These are phyloP conservation scores for Annulohypoxylon nitens DNA, from an alignment of 495 filamentous ascomycete genomes.

Conservation along the genomic window DNA sequence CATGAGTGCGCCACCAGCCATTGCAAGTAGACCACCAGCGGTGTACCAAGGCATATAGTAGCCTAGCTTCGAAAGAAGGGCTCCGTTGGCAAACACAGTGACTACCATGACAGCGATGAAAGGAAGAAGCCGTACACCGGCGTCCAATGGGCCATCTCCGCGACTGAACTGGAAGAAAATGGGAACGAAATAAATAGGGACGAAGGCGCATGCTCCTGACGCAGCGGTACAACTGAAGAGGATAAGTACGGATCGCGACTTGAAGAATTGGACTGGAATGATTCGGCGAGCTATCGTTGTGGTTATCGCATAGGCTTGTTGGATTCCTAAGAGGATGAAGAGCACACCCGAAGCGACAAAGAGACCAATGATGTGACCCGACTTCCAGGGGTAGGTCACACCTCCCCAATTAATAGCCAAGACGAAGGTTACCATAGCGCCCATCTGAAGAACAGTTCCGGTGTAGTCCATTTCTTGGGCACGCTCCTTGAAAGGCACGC, in stretches of 20 bases:
- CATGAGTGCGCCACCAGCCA: constrained; percentile 56
- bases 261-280: constrained; percentile 64
- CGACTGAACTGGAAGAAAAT: constrained; percentile 62
- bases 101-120: constrained; percentile 61
- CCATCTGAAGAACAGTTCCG: constrained; percentile 55
- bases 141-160: constrained; percentile 51
- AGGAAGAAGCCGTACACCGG: constrained; percentile 62
- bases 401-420: constrained; percentile 70
- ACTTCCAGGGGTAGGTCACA: constrained; percentile 62
- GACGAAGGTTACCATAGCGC: constrained; percentile 54
- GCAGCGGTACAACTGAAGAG: neutral
- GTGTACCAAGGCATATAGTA: constrained; percentile 72
- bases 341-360: constrained; percentile 64
- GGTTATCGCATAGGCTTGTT: constrained; percentile 61
- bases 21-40: constrained; percentile 56
- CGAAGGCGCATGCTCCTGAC: constrained; percentile 26
- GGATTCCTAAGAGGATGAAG: constrained; percentile 61
- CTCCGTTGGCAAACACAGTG: constrained; percentile 57
- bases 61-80: constrained; percentile 58
- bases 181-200: constrained; percentile 64
- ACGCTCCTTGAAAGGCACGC: constrained; percentile 37
- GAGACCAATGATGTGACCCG: constrained; percentile 61
- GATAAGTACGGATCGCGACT: neutral
- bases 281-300: constrained; percentile 60
- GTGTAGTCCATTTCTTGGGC: constrained; percentile 51